Percentiles rank a stretch among this genome's conserved stretches.
Conservation (phyloP, 2,329 filamentous ascomycete species). For the Chaetomium sp. region DNA sequence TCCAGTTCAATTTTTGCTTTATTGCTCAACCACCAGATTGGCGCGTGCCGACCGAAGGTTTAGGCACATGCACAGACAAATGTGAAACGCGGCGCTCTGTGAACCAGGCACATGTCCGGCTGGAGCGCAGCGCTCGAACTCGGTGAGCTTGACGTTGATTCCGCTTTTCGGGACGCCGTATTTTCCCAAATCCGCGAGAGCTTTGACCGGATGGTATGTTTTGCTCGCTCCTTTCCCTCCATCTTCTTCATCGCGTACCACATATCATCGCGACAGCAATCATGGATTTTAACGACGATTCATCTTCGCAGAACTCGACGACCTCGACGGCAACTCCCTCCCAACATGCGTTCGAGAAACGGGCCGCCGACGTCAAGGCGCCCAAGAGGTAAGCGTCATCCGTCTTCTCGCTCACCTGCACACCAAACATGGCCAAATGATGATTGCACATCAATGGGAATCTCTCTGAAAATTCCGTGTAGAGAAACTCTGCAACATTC, state of each 20-base stretch:
- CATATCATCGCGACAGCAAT: neutral
- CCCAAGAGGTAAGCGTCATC: conserved; percentile 77
- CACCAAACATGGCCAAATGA: conserved; percentile 52
- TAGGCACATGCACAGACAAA: conserved; percentile 27
- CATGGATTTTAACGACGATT: conserved; percentile 23
- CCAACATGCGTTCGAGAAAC: conserved; percentile 75
- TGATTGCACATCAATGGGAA: conserved; percentile 98
- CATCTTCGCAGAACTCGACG: conserved; percentile 61
- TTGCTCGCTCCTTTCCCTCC: neutral
- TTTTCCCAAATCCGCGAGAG: conserved; percentile 35
- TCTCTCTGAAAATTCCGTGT: conserved; percentile 97
- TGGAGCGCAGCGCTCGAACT: conserved; percentile 34
- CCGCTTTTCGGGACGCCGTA: conserved; percentile 34
- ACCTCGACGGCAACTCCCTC: conserved; percentile 71
- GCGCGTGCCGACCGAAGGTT: conserved; percentile 20
- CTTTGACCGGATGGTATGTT: conserved; percentile 36
- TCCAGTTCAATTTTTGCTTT: conserved; percentile 24
- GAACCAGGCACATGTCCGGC: conserved; percentile 37
- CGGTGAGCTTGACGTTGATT: conserved; percentile 31
- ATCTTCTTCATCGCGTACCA: neutral
- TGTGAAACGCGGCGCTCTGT: conserved; percentile 31
- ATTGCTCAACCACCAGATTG: conserved; percentile 14
- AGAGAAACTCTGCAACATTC: conserved; percentile 81
- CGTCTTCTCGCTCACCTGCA: conserved; percentile 21
- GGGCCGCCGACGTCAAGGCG: conserved; percentile 80